phyloP scores from a whole-genome alignment of 1,284 basidiomycete genomes.

The Ustilago xerochloae region DNA sequence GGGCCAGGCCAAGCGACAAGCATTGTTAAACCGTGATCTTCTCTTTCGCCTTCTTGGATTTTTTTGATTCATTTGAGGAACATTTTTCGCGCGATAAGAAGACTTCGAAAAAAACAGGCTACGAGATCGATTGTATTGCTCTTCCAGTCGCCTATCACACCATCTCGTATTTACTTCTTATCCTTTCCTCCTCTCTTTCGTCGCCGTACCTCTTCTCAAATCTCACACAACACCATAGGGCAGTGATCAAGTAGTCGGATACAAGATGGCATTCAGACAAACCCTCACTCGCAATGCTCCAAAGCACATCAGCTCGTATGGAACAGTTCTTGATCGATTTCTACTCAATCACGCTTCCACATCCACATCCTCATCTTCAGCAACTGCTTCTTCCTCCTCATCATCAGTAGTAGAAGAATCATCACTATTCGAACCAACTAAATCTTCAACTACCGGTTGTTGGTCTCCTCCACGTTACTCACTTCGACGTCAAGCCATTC shows the following conservation, averaged over 20 bases:
- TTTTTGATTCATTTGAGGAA: background rate
- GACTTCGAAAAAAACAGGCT: too few relatives aligned
- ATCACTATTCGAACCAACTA: constrained; percentile 28
- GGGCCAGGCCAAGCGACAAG: too few relatives aligned
- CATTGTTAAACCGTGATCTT: background rate
- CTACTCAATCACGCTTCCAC: constrained; percentile 9
- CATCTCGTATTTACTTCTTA: background rate
- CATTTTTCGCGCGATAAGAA: constrained; percentile 15
- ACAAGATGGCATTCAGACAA: constrained; percentile 24
- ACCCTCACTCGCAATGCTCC: constrained; percentile 3
- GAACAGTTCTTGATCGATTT: constrained; percentile 35
- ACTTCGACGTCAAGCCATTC: constrained; percentile 50
- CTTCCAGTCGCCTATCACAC: background rate
- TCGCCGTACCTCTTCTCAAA: background rate
- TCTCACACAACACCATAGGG: background rate
- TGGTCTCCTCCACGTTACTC: constrained; percentile 53
- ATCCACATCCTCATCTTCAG: constrained; percentile 5
- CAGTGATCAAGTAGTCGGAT: background rate
- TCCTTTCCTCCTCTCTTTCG: background rate
- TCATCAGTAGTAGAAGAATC: background rate
- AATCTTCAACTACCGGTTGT: constrained; percentile 28
- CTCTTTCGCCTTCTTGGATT: background rate
- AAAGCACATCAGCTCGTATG: constrained; percentile 32
- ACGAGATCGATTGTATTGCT: too few relatives aligned
- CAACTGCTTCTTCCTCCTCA: constrained; percentile 2